Percentiles rank a stretch among this genome's conserved stretches.
These are phyloP conservation scores for Polytolypa hystricis DNA, from an alignment of 2,329 filamentous ascomycete genomes.

Conservation along the genomic window DNA sequence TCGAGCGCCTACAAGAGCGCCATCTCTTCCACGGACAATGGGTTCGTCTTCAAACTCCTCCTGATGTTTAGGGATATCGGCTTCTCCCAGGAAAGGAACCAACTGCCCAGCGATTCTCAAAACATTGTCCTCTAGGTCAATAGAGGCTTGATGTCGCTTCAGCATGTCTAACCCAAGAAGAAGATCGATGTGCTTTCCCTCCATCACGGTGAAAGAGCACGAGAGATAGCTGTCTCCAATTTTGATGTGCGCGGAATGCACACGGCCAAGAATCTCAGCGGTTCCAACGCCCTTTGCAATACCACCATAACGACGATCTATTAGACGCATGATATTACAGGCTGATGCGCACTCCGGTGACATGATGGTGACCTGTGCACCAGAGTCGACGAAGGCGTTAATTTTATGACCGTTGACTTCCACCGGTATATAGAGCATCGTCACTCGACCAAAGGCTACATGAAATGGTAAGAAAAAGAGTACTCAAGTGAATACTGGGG, in stretches of 20 bases:
- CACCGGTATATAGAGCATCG: conserved; percentile 92
- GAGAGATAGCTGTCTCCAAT: conserved; percentile 79
- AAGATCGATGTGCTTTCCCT: conserved; percentile 91
- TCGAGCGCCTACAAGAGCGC: conserved; percentile 75
- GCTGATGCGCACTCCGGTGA: conserved; percentile 81
- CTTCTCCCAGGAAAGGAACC: conserved; percentile 81
- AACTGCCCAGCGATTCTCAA: conserved; percentile 81
- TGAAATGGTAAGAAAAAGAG: neutral
- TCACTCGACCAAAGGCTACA: conserved; percentile 81
- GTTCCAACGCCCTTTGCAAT: conserved; percentile 91
- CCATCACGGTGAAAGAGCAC: conserved; percentile 98
- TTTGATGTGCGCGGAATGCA: conserved; percentile 90
- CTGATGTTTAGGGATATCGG: conserved; percentile 75
- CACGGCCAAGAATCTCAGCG: conserved; percentile 84
- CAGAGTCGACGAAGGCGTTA: conserved; percentile 94
- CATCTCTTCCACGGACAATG: conserved; percentile 70
- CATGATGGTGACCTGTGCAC: conserved; percentile 98
- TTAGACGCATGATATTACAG: conserved; percentile 91
- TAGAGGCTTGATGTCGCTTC: conserved; percentile 84
- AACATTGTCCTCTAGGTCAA: conserved; percentile 75
- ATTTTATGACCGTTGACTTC: conserved; percentile 87
- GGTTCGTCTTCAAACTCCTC: conserved; percentile 71
- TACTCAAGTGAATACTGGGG: conserved; percentile 11
- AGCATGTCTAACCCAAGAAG: conserved; percentile 93
- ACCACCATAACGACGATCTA: conserved; percentile 84